Evolutionary conservation across 2,329 filamentous ascomycete genomes (phyloP).

Genomic region (Chaetothyriales sp.): DNA sequence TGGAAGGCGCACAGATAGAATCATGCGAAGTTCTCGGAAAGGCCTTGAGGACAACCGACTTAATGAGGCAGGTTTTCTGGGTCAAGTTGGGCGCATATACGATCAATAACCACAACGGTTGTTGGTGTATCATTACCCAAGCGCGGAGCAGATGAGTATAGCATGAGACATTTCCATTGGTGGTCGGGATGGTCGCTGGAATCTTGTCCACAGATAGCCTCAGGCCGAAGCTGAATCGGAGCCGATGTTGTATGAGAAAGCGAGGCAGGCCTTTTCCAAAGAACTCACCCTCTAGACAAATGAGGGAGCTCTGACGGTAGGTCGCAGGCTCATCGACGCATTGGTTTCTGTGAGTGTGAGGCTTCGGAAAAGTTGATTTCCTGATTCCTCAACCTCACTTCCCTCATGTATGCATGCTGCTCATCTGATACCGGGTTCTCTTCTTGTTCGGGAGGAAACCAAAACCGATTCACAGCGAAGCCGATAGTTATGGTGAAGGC

Average conservation of each 20-base stretch:
- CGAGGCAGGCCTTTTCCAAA: not conserved
- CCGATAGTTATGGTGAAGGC: not conserved
- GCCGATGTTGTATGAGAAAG: not conserved
- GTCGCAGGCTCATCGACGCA: not conserved
- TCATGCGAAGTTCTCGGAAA: not conserved
- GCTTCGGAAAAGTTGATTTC: not conserved
- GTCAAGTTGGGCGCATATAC: not conserved
- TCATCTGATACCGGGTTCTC: not conserved
- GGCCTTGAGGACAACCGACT: not conserved
- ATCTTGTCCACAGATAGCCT: not conserved
- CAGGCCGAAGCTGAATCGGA: not conserved
- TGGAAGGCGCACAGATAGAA: no score
- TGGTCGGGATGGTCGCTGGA: not conserved
- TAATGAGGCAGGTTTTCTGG: not conserved
- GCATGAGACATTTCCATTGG: not conserved
- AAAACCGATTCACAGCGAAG: not conserved
- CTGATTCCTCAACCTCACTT: not conserved
- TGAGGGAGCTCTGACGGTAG: not conserved
- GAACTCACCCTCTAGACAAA: not conserved
- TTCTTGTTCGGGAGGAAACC: not conserved
- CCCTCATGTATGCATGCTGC: not conserved
- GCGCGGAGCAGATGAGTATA: not conserved
- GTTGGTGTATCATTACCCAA: not conserved
- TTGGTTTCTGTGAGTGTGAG: not conserved
- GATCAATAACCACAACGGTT: not conserved